These are phyloP conservation scores for Hypoxylon sp. DNA, from an alignment of 2,329 filamentous ascomycete species.

Conservation along the genomic window DNA sequence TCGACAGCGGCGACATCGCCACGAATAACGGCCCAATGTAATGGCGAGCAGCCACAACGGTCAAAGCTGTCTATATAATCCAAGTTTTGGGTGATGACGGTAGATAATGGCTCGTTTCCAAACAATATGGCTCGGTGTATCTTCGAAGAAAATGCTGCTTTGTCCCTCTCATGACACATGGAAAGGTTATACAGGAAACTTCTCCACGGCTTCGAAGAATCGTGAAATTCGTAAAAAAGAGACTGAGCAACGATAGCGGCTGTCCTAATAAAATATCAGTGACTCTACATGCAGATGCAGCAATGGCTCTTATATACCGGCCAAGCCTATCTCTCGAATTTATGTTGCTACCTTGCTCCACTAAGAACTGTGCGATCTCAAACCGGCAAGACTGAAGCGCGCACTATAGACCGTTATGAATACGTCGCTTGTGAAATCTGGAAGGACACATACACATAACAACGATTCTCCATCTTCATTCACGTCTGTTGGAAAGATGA, in stretches of 20 bases:
- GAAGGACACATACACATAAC: neutral
- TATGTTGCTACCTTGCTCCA: neutral
- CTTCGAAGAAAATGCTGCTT: neutral
- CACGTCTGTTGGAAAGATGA: neutral
- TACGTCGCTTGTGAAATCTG: neutral
- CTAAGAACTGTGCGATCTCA: neutral
- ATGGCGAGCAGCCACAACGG: neutral
- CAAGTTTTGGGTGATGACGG: neutral
- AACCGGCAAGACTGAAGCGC: too few species aligned
- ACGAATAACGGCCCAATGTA: neutral
- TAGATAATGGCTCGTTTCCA: neutral
- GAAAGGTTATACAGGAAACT: neutral
- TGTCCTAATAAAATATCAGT: neutral
- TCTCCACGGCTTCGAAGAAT: neutral
- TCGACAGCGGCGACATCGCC: neutral
- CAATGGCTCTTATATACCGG: neutral
- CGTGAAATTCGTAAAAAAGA: too few species aligned
- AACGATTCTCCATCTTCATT: neutral
- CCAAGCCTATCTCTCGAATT: neutral
- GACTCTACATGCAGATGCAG: neutral
- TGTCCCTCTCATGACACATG: neutral
- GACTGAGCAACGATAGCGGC: neutral
- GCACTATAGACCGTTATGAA: neutral
- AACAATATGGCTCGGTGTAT: neutral
- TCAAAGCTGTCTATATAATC: neutral